phyloP scores from a whole-genome alignment of 768 basidiomycete genomes.

The Paxillus ammoniavirescens region DNA sequence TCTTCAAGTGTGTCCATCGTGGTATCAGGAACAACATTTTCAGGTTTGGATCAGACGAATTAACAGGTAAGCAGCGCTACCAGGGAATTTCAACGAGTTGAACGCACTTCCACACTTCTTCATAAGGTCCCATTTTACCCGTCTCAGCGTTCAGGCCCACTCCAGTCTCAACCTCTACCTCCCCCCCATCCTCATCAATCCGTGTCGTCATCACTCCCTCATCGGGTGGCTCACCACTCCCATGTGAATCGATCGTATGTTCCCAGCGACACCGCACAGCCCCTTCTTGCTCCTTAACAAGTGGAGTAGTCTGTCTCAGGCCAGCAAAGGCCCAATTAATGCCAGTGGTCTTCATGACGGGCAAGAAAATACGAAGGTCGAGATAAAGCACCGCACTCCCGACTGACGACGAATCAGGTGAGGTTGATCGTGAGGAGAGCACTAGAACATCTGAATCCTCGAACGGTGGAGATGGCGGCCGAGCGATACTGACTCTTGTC shows the following conservation, averaged over 20 bases:
- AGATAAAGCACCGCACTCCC: slow-evolving; percentile 12
- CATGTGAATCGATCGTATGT: slow-evolving; percentile 15
- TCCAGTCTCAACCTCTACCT: slow-evolving; percentile 14
- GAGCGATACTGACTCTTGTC: slow-evolving; percentile 10
- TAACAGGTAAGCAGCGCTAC: not conserved
- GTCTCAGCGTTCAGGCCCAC: slow-evolving; percentile 11
- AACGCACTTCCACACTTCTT: slow-evolving; percentile 22
- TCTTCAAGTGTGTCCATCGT: not conserved
- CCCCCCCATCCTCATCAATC: slow-evolving; percentile 5
- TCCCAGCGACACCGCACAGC: slow-evolving; percentile 10
- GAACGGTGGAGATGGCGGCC: slow-evolving; percentile 8
- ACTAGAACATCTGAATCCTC: slow-evolving; percentile 21
- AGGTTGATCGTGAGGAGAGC: slow-evolving; percentile 16
- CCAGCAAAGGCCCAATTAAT: slow-evolving; percentile 8
- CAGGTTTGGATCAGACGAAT: not conserved
- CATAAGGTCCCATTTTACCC: slow-evolving; percentile 13
- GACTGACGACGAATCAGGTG: not conserved
- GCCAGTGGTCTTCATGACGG: not conserved
- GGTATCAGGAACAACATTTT: no score
- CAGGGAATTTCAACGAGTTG: not conserved
- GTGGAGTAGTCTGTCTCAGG: slow-evolving; percentile 5
- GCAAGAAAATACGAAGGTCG: slow-evolving; percentile 16
- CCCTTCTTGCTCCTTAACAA: not conserved
- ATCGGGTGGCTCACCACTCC: slow-evolving; percentile 8
- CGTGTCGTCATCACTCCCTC: slow-evolving; percentile 11